phyloP scores from a whole-genome alignment of 352 stramenopile species.

The Globisporangium solare region DNA sequence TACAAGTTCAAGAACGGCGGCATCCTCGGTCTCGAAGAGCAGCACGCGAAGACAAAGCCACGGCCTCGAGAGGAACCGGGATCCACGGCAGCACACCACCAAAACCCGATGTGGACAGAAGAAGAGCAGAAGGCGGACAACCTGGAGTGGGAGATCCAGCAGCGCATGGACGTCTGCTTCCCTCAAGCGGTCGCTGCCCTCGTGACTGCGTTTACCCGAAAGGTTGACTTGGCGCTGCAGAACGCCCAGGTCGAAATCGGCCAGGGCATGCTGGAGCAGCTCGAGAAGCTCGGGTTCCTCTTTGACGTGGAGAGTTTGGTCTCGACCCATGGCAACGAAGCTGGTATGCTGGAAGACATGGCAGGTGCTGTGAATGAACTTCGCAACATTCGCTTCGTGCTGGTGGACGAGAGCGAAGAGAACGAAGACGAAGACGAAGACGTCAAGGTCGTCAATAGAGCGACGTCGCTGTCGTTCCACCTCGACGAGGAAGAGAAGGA shows the following conservation, averaged over 20 bases:
- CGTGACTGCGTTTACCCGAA: constrained; percentile 78
- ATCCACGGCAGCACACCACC: constrained; percentile 39
- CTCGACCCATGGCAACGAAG: constrained; percentile 85
- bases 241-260: constrained; percentile 38
- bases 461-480: constrained; percentile 50
- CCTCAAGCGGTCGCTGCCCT: constrained; percentile 70
- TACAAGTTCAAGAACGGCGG: constrained; percentile 89
- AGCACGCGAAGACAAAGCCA: constrained; percentile 65
- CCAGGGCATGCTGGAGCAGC: constrained; percentile 60
- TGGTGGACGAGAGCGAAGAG: constrained; percentile 74
- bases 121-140: constrained; percentile 78
- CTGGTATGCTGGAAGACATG: constrained; percentile 87
- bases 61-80: constrained; percentile 47
- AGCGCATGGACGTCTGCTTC: constrained; percentile 85
- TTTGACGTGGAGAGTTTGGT: constrained; percentile 84
- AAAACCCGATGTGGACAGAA: constrained; percentile 77
- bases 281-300: constrained; percentile 77
- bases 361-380: constrained; percentile 79
- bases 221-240: constrained; percentile 74
- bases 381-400: constrained; percentile 67
- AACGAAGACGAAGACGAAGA: constrained; percentile 28
- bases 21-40: constrained; percentile 68
- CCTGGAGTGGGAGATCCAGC: constrained; percentile 68
- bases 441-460: constrained; percentile 12
- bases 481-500: constrained; percentile 79